These are phyloP conservation scores for Alternaria angustiovoidea DNA, from an alignment of 2,329 filamentous ascomycete genomes.

Conservation along the genomic window DNA sequence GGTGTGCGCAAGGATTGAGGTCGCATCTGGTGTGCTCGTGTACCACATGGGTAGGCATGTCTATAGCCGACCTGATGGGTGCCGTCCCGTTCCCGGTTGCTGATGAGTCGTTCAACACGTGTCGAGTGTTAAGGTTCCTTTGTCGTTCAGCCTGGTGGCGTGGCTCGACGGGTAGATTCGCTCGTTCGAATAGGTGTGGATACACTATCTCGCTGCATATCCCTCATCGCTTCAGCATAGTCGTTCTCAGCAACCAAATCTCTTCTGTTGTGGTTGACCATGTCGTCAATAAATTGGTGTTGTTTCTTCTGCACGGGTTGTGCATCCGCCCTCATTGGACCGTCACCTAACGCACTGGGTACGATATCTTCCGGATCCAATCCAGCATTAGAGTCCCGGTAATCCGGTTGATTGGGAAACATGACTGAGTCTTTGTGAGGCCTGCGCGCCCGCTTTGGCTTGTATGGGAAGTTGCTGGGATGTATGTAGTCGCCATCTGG, in stretches of 20 bases:
- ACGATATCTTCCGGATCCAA: slow-evolving; percentile 42
- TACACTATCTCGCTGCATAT: slow-evolving; percentile 30
- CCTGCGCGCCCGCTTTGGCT: slow-evolving; percentile 27
- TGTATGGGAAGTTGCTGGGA: slow-evolving; percentile 40
- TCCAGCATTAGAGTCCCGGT: slow-evolving; percentile 21
- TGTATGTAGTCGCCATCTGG: slow-evolving; percentile 45
- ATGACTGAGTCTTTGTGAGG: slow-evolving; percentile 38
- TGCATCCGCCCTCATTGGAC: slow-evolving; percentile 21
- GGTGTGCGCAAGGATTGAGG: background rate
- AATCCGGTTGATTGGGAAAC: slow-evolving; percentile 26
- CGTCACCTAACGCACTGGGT: slow-evolving; percentile 36
- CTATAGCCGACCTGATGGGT: background rate
- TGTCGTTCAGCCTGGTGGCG: slow-evolving; percentile 7
- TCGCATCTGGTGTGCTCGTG: background rate
- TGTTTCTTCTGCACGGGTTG: slow-evolving; percentile 27
- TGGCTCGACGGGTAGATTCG: slow-evolving; percentile 6
- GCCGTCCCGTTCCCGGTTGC: background rate
- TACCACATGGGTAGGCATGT: background rate
- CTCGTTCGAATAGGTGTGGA: slow-evolving; percentile 9
- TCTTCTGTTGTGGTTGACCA: slow-evolving; percentile 21
- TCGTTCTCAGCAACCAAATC: slow-evolving; percentile 37
- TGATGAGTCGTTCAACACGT: background rate
- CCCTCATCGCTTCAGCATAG: slow-evolving; percentile 41
- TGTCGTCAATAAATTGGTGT: slow-evolving; percentile 30
- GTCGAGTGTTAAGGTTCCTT: background rate